These are phyloP conservation scores for Fusarium nanum DNA, from an alignment of 2,329 filamentous ascomycete species.

Conservation along the genomic window DNA sequence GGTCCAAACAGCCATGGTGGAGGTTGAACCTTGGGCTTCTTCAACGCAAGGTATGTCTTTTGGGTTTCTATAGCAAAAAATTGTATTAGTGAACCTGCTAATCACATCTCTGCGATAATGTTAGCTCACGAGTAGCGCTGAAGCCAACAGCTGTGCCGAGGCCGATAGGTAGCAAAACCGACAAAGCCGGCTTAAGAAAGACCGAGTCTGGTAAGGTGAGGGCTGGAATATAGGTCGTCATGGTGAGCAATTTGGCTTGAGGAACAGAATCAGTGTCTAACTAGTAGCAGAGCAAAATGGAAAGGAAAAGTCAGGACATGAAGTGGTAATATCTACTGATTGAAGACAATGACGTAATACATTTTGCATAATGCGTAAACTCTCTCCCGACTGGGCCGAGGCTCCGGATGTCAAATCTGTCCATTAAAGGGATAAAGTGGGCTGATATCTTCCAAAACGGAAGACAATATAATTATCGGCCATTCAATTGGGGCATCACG, in stretches of 20 bases:
- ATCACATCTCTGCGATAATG: background rate
- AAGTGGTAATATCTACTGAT: slow-evolving; percentile 12
- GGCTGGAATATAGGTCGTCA: slow-evolving; percentile 84
- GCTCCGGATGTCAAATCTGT: slow-evolving; percentile 3
- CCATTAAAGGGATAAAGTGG: slow-evolving; percentile 24
- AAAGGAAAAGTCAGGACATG: background rate
- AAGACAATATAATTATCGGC: slow-evolving; percentile 5
- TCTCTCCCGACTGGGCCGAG: slow-evolving; percentile 10
- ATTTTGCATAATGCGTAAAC: slow-evolving; percentile 4
- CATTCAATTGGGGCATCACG: slow-evolving; percentile 1
- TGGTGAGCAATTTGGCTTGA: slow-evolving; percentile 53
- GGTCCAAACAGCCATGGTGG: slow-evolving; percentile 72
- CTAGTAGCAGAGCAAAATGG: background rate
- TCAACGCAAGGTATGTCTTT: slow-evolving; percentile 72
- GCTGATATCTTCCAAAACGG: slow-evolving; percentile 24
- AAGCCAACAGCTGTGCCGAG: slow-evolving; percentile 81
- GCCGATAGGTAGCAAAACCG: slow-evolving; percentile 79
- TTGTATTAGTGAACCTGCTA: background rate
- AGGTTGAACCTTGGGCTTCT: slow-evolving; percentile 73
- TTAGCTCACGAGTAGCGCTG: slow-evolving; percentile 69
- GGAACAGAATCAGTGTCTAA: background rate
- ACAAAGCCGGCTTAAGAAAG: slow-evolving; percentile 77
- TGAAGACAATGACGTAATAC: slow-evolving; percentile 44
- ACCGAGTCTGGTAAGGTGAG: slow-evolving; percentile 78
- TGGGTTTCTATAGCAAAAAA: slow-evolving; percentile 61